A percentile compares a stretch with the other conserved stretches of the same genome.
phyloP scores from a whole-genome alignment of 768 basidiomycete genomes.

The Trametes punicea region DNA sequence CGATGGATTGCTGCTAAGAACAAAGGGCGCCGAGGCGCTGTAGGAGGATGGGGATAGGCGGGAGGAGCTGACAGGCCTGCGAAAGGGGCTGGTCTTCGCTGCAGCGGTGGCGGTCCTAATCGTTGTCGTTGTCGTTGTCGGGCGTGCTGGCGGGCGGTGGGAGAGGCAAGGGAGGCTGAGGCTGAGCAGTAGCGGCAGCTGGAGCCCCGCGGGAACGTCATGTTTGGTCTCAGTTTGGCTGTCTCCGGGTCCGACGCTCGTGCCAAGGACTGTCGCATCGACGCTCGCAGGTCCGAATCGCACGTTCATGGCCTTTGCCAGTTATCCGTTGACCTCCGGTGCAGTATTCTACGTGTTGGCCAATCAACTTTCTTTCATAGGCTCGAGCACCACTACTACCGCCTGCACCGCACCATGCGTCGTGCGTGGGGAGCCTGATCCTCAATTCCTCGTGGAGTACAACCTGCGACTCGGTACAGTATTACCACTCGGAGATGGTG shows the following conservation, averaged over 20 bases:
- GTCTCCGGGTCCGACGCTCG: conserved; percentile 3
- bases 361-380: too few relatives aligned
- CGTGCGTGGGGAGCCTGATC: too few relatives aligned
- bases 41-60: not conserved
- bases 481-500: too few relatives aligned
- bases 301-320: not conserved
- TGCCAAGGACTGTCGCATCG: not conserved
- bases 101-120: not conserved
- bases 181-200: not conserved
- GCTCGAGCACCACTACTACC: too few relatives aligned
- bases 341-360: not conserved
- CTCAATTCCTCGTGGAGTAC: too few relatives aligned
- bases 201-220: conserved; percentile 15
- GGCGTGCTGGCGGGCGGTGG: conserved; percentile 1
- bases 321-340: not conserved
- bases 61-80: not conserved
- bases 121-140: not conserved
- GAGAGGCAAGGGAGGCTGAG: not conserved
- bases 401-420: too few relatives aligned
- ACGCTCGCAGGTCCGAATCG: not conserved
- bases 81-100: not conserved
- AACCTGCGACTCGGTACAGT: too few relatives aligned
- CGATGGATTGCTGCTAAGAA: not conserved
- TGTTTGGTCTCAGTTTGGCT: conserved; percentile 17
- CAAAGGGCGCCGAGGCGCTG: not conserved